Base-by-base conservation (phyloP, 2,329 filamentous ascomycete genomes). In the Coniella lustricola region DNA sequence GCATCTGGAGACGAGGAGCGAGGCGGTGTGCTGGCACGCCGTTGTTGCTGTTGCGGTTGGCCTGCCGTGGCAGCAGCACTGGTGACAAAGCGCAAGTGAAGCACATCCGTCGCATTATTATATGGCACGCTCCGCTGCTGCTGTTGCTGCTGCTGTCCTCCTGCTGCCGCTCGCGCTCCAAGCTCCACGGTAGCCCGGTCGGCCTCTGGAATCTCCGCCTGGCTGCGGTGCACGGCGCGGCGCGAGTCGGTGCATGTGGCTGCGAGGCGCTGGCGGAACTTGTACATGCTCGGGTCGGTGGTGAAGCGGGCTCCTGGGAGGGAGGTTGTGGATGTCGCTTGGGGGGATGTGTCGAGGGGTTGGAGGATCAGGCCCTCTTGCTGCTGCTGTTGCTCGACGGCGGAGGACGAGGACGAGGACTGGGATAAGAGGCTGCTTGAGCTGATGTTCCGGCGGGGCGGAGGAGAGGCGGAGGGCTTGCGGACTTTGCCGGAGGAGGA, bases 21-120 rank as follows among this genome's bases (percentile, higher is more conserved):
- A 25, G 37, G 21, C 16, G 5, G 35, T 16, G 33, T 14, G 13
- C 35, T 18, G 5, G 35, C 17, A 20, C 17, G n/a, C 35, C 7
- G 35, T 16, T 3, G 35, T 13, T 29, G 25, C 5, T 29, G 25
- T 5, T 29, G 25, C 25, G 5, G 25, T n/a, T n/a, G n/a, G n/a
- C n/a, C n/a, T n/a, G n/a, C n/a, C n/a, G n/a, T n/a, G n/a, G n/a
- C n/a, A n/a, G n/a, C n/a, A n/a, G n/a, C n/a, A n/a, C n/a, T n/a
- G n/a, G 41, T 18, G 9, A 22, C 9, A 36, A 53, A 53, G 13
- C 53, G 51, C 35, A 53, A 34, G 40, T 51, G 39, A 18, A 55
- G 46, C 29, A 55, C 48, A 40, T 54, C 53, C 2, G 33, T 41
- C 16, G 45, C 29, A 36, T 53, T 55, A 38, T 55, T 39, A 36